Evolutionary conservation across 2,329 filamentous ascomycete genomes (phyloP), one percentile per base, ranked within the genome.

Genomic region (Dothistroma septosporum): DNA sequence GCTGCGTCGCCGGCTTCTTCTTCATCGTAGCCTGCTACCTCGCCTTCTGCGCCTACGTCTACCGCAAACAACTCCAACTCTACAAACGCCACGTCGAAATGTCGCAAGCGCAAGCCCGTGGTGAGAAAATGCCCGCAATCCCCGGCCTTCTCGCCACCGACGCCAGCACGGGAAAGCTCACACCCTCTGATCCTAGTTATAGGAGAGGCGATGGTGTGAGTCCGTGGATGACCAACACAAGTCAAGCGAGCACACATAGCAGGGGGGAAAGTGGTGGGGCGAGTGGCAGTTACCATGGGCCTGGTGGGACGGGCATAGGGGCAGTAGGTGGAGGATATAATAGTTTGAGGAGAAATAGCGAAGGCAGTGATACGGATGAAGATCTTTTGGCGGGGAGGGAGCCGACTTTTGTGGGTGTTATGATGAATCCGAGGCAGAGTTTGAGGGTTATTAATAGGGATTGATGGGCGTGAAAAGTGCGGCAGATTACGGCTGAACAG

Each of bases 1-100:
- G 82, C 16, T 78, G 87, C 21, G 77, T 91, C 33, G 88, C 89
- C 0, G 87, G 86, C n/a, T 69, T 87, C 4, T 79, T 89, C 4
- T 84, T 84, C 53, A 67, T 88, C 19, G 69, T 85, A 0, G 86
- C 86, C 1, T 76, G 78, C 1, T 90, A 90, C 72, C 81, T 90
- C 12, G 86, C 85, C 50, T 90, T 88, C 78, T 89, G 87, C 74
- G 82, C 84, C 19, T 91, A 86, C 84, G 77, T 92, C 8, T 91
- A 91, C 77, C 82, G 87, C 31, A 86, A 86, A 53, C 88, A 89
- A 72, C 82, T 91, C 16, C 75, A 78, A 32, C 82, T 89, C 10
- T 92, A 91, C 79, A 87, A 87, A 74, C 79, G 82, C 35, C 88
- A 91, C 70, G 82, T 89, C 33, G 84, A 85, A 1, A 83, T 87